Evolutionary conservation across 2,329 filamentous ascomycete species (phyloP).

Genomic region (Aspergillus awamori): DNA sequence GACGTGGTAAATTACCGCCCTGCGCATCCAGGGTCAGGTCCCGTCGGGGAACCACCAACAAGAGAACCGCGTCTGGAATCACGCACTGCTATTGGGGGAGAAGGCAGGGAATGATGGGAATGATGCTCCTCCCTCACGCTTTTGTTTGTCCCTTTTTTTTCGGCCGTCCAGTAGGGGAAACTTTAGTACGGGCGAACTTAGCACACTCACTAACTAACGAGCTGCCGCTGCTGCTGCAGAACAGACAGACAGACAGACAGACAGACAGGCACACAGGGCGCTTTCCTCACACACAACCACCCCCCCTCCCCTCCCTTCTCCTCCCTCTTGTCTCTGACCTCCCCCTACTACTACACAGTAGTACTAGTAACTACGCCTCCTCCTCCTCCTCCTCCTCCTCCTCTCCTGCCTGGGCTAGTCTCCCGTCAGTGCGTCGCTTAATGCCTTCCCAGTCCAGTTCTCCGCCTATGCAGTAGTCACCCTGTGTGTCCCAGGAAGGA

Average conservation of each 20-base stretch:
- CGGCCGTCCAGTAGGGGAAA: neutral
- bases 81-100: neutral
- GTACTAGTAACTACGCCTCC: neutral
- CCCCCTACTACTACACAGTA: neutral
- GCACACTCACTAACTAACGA: neutral
- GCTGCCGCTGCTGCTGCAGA: no score
- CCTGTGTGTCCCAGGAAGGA: slow-evolving; percentile 8
- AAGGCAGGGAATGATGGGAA: neutral
- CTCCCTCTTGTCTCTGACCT: no score
- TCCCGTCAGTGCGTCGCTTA: slow-evolving; percentile 15
- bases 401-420: neutral
- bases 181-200: neutral
- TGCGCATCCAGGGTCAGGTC: slow-evolving; percentile 19
- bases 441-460: neutral
- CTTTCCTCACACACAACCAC: no score
- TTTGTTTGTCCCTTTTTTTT: slow-evolving; percentile 7
- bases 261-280: no score
- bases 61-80: neutral
- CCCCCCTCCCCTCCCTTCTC: no score
- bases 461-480: slow-evolving; percentile 1
- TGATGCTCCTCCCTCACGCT: slow-evolving; percentile 2
- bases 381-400: no score
- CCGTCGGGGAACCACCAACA: slow-evolving; percentile 19
- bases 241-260: no score
- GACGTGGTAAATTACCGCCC: slow-evolving; percentile 21